phyloP scores from a whole-genome alignment of 441 rosid species.

The Adansonia gregorii region DNA sequence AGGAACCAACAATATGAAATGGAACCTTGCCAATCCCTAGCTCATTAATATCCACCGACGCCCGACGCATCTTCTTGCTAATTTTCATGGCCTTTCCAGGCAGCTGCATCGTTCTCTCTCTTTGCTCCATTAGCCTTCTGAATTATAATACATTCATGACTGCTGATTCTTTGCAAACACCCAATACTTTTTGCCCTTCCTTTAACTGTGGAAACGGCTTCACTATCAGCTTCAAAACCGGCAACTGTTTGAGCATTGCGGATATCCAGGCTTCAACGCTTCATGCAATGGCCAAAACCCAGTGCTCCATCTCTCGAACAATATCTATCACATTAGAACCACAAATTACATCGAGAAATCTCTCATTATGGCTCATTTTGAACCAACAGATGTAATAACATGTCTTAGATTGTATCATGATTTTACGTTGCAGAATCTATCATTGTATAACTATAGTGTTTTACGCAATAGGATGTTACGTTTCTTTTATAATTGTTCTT shows the following conservation, averaged over 20 bases:
- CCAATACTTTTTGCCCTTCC: constrained; percentile 29
- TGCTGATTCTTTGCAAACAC: constrained; percentile 1
- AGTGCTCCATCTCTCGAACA: constrained; percentile 20
- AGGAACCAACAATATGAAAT: neutral
- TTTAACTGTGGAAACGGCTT: constrained; percentile 32
- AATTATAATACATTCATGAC: constrained; percentile 6
- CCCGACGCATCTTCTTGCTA: neutral
- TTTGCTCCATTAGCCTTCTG: neutral
- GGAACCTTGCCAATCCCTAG: neutral
- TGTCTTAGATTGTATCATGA: constrained; percentile 30
- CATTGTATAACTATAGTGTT: constrained; percentile 13
- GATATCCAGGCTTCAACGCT: constrained; percentile 38
- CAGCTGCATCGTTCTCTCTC: neutral
- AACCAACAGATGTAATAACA: neutral
- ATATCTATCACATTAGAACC: constrained; percentile 16
- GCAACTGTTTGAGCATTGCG: constrained; percentile 28
- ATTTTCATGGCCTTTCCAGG: constrained; percentile 17
- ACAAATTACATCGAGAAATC: constrained; percentile 36
- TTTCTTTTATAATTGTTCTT: constrained; percentile 37
- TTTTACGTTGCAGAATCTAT: neutral
- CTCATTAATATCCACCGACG: neutral
- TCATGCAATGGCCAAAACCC: constrained; percentile 33
- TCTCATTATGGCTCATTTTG: constrained; percentile 18
- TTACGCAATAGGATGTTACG: constrained; percentile 21
- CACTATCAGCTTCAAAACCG: too few relatives aligned